Evolutionary conservation across 2,329 filamentous ascomycete species (phyloP), one percentile per base, ranked within the genome.

Genomic region (Arachnopeziza araneosa): DNA sequence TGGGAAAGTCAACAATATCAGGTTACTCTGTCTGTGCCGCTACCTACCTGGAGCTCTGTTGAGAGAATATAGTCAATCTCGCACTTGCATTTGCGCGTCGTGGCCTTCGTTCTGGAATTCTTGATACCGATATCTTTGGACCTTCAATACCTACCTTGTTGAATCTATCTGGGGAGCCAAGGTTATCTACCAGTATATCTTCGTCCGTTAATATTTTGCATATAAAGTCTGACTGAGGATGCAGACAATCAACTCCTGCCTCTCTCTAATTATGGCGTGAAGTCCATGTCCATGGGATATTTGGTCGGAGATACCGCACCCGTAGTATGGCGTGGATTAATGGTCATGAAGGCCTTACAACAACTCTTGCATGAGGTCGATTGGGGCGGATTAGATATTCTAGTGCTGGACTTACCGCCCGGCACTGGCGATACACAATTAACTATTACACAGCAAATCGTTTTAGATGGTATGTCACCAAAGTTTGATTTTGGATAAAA

Each of bases 241-340:
- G 19, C 63, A 90, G 85, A 89, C 67, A 92, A 93, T 69, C 87
- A 92, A 69, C 82, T 99, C 2, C 71, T 98, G 1, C 95, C 95
- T 0, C 77, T 99, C 24, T 92, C 90, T 23, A 96, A 96, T 72
- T 98, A 98, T 77, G 95, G 95, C 50, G 83, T 99, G 59, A 96
- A 96, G 75, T 96, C 92, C 58, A 99, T 99, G 95, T 97, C 93
- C 0, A 98, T 99, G 90, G 95, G 95, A 55, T 98, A 96, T 66
- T 82, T 99, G 0, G 86, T 96, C 1, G 84, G 84, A 22, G 87
- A 91, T 65, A 82, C 86, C 12, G 89, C 90, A 5, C 91, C 93
- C 0, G 89, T 99, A 19, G 93, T 95, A 32, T 99, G 95, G 95
- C 86, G 95, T 56, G 95, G 95, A 0, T 83, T 96, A 1, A 97